Conservation (phyloP, 2,329 filamentous ascomycete species). For the Macrophomina phaseolina region DNA sequence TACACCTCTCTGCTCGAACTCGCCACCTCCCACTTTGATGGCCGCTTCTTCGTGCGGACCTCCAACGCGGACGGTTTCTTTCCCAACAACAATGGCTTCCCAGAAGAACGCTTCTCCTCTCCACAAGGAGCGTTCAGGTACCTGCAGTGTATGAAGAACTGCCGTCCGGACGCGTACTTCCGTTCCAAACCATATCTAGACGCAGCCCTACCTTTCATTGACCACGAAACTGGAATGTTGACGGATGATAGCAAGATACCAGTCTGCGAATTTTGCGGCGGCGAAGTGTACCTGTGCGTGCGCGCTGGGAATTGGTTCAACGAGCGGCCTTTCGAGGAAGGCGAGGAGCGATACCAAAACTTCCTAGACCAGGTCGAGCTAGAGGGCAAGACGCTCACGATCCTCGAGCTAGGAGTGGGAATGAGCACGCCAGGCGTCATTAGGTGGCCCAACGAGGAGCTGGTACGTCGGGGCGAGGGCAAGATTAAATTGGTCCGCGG, state of each 20-base stretch:
- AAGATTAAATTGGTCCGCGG: conserved; percentile 33
- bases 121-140: conserved; percentile 41
- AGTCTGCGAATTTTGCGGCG: conserved; percentile 35
- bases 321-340: conserved; percentile 33
- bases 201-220: conserved; percentile 33
- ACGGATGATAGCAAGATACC: conserved; percentile 34
- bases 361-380: conserved; percentile 30
- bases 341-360: conserved; percentile 33
- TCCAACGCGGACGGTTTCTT: conserved; percentile 45
- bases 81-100: conserved; percentile 38
- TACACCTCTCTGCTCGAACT: conserved; percentile 32
- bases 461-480: conserved; percentile 30
- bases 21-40: conserved; percentile 29
- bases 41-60: conserved; percentile 38
- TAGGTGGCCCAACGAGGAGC: conserved; percentile 35
- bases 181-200: conserved; percentile 33
- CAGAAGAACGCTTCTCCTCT: conserved; percentile 35
- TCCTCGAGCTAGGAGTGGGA: conserved; percentile 35
- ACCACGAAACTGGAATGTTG: conserved; percentile 33
- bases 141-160: conserved; percentile 40
- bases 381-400: conserved; percentile 31
- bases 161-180: conserved; percentile 38
- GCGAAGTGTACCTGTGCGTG: conserved; percentile 38
- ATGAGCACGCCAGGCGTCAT: conserved; percentile 37
- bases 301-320: conserved; percentile 39